These are phyloP conservation scores for Candida vaughaniae DNA, from an alignment of 805 yeast genomes.

Conservation along the genomic window DNA sequence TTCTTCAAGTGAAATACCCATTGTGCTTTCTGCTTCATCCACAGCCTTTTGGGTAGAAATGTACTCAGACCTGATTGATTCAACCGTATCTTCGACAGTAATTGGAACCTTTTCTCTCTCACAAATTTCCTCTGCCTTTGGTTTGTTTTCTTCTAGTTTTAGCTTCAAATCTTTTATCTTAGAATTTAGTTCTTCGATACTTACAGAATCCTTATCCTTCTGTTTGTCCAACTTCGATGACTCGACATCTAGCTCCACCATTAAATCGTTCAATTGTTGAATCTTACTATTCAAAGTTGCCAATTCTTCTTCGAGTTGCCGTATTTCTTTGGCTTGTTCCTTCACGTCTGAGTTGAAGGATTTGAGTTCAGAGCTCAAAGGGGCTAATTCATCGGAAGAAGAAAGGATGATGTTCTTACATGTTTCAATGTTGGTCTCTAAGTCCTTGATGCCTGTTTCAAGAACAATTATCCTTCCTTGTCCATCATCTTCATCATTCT, in stretches of 20 bases:
- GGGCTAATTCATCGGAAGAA: constrained; percentile 17
- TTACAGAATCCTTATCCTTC: neutral
- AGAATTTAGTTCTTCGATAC: constrained; percentile 11
- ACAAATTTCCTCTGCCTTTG: constrained; percentile 43
- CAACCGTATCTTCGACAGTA: constrained; percentile 40
- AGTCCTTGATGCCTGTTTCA: constrained; percentile 2
- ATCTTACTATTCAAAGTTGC: neutral
- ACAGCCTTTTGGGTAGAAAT: constrained; percentile 46
- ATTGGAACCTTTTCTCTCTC: constrained; percentile 45
- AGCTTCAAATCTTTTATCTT: constrained; percentile 16
- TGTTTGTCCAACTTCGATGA: constrained; percentile 5
- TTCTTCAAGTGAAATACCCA: constrained; percentile 58
- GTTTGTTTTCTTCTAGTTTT: constrained; percentile 26
- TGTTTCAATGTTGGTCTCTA: constrained; percentile 1
- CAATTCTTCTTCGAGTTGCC: neutral
- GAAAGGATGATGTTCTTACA: constrained; percentile 28
- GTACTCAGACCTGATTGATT: constrained; percentile 50
- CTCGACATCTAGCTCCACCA: constrained; percentile 12
- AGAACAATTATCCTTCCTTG: constrained; percentile 1
- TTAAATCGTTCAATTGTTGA: neutral
- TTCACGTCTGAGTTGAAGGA: neutral
- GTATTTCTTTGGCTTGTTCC: neutral
- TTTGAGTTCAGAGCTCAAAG: neutral
- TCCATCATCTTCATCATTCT: neutral
- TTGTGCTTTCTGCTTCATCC: constrained; percentile 48